A percentile compares a stretch with the other conserved stretches of the same genome.
These are phyloP conservation scores for Ampelocalamus luodianensis DNA, from an alignment of 176 grass and related monocot species.

Conservation along the genomic window DNA sequence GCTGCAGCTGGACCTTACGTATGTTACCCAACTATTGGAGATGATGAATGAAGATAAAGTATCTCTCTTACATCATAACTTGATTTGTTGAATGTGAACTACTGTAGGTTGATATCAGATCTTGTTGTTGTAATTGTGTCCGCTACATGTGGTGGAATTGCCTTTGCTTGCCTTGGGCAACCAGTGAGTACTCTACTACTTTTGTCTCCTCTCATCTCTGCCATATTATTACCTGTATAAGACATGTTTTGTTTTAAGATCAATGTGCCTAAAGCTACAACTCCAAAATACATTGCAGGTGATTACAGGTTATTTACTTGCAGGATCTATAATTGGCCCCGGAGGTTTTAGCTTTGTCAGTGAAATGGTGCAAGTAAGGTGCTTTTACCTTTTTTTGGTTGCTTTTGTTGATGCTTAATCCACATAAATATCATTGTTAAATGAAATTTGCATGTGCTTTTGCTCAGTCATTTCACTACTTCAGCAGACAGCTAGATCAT, in stretches of 20 bases:
- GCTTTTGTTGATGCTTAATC: slow-evolving; percentile 35
- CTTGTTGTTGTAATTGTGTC: slow-evolving; percentile 99
- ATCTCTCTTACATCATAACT: slow-evolving; percentile 33
- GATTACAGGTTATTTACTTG: slow-evolving; percentile 99
- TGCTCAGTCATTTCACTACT: neutral
- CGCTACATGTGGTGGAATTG: slow-evolving; percentile 91
- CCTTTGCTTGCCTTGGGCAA: slow-evolving; percentile 98
- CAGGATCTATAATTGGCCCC: slow-evolving; percentile 95
- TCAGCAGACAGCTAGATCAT: neutral
- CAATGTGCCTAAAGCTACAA: slow-evolving; percentile 44
- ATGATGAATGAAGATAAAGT: slow-evolving; percentile 23
- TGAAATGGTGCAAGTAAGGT: slow-evolving; percentile 99
- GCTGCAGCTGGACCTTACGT: slow-evolving; percentile 94
- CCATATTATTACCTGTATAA: neutral
- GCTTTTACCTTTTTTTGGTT: slow-evolving; percentile 57
- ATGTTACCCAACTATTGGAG: slow-evolving; percentile 13
- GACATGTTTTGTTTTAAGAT: slow-evolving; percentile 26
- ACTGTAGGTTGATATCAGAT: slow-evolving; percentile 95
- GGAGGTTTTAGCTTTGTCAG: slow-evolving; percentile 98
- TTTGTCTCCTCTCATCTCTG: slow-evolving; percentile 29
- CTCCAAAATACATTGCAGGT: slow-evolving; percentile 66
- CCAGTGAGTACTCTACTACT: slow-evolving; percentile 62
- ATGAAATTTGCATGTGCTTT: neutral
- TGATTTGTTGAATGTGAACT: slow-evolving; percentile 47
- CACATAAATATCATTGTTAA: slow-evolving; percentile 7